A percentile compares a stretch with the other conserved stretches of the same genome.
phyloP scores from a whole-genome alignment of 2,329 filamentous ascomycete genomes.

The Phaeosphaeriaceae sp. region DNA sequence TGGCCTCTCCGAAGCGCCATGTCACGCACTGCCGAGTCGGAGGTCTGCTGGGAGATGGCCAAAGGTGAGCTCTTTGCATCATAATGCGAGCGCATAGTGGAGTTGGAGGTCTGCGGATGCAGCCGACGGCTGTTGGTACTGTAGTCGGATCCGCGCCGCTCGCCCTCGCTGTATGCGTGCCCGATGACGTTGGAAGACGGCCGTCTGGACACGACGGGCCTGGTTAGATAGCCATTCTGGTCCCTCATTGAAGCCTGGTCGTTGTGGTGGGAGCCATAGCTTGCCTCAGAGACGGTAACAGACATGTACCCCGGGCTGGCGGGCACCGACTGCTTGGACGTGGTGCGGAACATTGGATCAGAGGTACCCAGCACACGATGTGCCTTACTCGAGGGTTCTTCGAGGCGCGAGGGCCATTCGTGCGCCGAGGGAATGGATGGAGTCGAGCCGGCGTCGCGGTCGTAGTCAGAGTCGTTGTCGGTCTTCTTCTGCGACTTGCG shows the following conservation, averaged over 20 bases:
- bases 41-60: slow-evolving; percentile 54
- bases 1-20: slow-evolving; percentile 51
- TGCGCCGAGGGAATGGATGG: slow-evolving; percentile 24
- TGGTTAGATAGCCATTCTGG: slow-evolving; percentile 18
- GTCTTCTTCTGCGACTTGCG: slow-evolving; percentile 27
- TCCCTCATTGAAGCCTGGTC: slow-evolving; percentile 31
- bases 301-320: slow-evolving; percentile 41
- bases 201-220: slow-evolving; percentile 36
- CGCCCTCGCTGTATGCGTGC: slow-evolving; percentile 26
- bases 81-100: slow-evolving; percentile 53
- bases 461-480: slow-evolving; percentile 20
- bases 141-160: slow-evolving; percentile 34
- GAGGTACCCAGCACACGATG: slow-evolving; percentile 48
- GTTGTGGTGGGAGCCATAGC: slow-evolving; percentile 34
- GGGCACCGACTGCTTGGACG: slow-evolving; percentile 30
- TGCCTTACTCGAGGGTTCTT: slow-evolving; percentile 43
- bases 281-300: slow-evolving; percentile 39
- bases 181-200: slow-evolving; percentile 46
- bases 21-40: slow-evolving; percentile 53
- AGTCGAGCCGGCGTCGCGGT: slow-evolving; percentile 23
- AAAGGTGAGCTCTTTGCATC: slow-evolving; percentile 50
- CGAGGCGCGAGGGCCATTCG: slow-evolving; percentile 32
- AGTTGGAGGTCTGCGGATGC: slow-evolving; percentile 44
- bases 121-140: slow-evolving; percentile 39
- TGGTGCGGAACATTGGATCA: slow-evolving; percentile 33